Base-by-base conservation (phyloP, 2,329 filamentous ascomycete species). In the Paraphoma chrysanthemicola region DNA sequence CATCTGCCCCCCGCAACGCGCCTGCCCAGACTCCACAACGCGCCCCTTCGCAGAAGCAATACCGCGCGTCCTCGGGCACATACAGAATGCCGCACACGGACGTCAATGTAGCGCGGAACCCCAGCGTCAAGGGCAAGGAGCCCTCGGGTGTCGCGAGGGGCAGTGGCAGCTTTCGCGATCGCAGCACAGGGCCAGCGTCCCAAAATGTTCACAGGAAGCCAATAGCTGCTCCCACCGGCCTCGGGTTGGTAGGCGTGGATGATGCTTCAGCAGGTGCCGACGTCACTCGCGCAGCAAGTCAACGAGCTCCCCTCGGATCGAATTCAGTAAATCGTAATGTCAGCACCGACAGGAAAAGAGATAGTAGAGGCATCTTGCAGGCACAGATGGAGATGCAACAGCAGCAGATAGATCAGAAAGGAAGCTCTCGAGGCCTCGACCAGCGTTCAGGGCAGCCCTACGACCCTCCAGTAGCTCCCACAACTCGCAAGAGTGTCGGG, bases 401-500 rank as follows among this genome's bases (percentile, higher is more conserved):
- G 48, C 71, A 79, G 29, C 74, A 73, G 10, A 70, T 72, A 43
- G 73, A 78, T 65, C 60, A 73, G 49, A 69, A 77, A 54, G 55
- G 57, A 68, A 67, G 60, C 60, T 43, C 64, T 54, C 70, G 76
- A 61, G 64, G 66, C 55, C 64, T 79, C 48, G 68, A 72, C 38
- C 53, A 75, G 48, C 55, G 77, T 72, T 64, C 78, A 55, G 60
- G 48, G 50, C 72, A 56, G 41, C 54, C 62, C 9, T 60, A 59
- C 44, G 67, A 53, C 62, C 73, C 47, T 30, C 54, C 69, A 31
- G 17, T 69, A 18, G 74, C 69, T 11, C 73, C 76, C 36, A 64
- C 77, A 16, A 63, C 61, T n/a, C 69, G 76, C 28, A 75, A 78
- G 45, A 74, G 75, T 50, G 76, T 82, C n/a, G 77, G 75, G 0